phyloP scores from a whole-genome alignment of 2,329 filamentous ascomycete genomes.

The Stachybotrys echinatus region DNA sequence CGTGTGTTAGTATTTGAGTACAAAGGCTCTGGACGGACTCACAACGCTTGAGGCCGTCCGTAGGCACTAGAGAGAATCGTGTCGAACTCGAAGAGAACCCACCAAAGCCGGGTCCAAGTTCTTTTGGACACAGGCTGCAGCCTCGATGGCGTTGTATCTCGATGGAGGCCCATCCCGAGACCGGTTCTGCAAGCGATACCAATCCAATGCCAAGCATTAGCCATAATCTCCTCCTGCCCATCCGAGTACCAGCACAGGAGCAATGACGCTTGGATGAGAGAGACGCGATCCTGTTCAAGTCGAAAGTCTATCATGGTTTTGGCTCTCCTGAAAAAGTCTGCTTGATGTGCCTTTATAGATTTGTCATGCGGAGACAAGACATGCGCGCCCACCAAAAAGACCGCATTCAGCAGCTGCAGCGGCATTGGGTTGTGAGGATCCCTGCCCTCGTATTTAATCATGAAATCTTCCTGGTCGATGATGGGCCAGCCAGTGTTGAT shows the following conservation, averaged over 20 bases:
- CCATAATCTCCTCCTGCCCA: conserved; percentile 47
- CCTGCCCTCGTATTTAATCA: conserved; percentile 41
- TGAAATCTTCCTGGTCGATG: conserved; percentile 45
- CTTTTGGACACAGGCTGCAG: conserved; percentile 24
- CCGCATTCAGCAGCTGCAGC: conserved; percentile 42
- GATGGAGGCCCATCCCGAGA: conserved; percentile 48
- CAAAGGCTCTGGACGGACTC: conserved; percentile 8
- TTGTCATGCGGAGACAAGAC: conserved; percentile 34
- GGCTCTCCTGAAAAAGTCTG: conserved; percentile 44
- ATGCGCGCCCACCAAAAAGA: conserved; percentile 47
- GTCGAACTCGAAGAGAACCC: conserved; percentile 34
- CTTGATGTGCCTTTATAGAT: conserved; percentile 33
- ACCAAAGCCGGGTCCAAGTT: conserved; percentile 33
- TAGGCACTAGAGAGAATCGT: conserved; percentile 31
- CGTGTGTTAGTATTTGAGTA: not conserved
- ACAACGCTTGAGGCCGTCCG: conserved; percentile 44
- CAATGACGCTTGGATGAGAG: conserved; percentile 48
- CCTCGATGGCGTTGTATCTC: conserved; percentile 21
- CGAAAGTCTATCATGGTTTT: conserved; percentile 48
- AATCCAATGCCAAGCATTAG: conserved; percentile 48
- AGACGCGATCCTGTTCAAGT: conserved; percentile 47
- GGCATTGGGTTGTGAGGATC: conserved; percentile 38
- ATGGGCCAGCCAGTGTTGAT: conserved; percentile 48
- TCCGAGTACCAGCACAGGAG: conserved; percentile 52
- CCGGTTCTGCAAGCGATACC: conserved; percentile 47